Evolutionary conservation across 1,284 basidiomycete species (phyloP).

Genomic region (Golubevia sp.): DNA sequence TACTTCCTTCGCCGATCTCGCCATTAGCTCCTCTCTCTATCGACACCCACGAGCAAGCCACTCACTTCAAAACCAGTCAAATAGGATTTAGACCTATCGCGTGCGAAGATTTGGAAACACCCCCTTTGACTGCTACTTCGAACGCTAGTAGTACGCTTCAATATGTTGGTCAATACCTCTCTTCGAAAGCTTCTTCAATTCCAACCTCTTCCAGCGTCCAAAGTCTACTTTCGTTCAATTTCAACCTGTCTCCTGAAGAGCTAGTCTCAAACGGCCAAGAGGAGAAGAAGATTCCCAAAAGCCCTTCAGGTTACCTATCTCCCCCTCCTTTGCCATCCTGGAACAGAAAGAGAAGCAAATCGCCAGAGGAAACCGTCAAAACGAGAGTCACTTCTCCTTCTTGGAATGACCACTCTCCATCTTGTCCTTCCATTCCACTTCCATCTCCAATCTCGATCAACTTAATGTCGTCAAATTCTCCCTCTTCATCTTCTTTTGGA

Average conservation of each 20-base stretch:
- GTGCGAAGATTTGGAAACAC: no score
- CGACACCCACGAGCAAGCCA: not conserved
- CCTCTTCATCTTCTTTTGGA: not conserved
- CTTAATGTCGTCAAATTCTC: no score
- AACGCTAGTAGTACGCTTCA: no score
- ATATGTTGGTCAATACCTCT: no score
- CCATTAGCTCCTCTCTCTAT: not conserved
- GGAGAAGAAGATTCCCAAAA: not conserved
- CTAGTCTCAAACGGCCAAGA: not conserved
- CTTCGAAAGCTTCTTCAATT: no score
- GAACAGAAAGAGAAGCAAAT: not conserved
- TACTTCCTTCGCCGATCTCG: not conserved
- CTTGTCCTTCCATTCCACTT: not conserved
- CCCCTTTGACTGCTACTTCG: no score
- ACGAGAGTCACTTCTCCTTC: not conserved
- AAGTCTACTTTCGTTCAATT: no score
- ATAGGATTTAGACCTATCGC: no score
- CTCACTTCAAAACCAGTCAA: not conserved
- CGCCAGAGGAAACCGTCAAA: not conserved
- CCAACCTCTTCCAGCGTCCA: no score
- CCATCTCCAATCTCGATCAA: no score
- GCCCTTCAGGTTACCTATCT: not conserved
- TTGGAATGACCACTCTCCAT: not conserved
- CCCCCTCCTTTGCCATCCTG: not conserved
- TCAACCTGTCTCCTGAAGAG: no score